Percentiles rank a stretch among this genome's conserved stretches.
phyloP scores from a whole-genome alignment of 1,284 basidiomycete genomes.

The Tylopilus sp. region DNA sequence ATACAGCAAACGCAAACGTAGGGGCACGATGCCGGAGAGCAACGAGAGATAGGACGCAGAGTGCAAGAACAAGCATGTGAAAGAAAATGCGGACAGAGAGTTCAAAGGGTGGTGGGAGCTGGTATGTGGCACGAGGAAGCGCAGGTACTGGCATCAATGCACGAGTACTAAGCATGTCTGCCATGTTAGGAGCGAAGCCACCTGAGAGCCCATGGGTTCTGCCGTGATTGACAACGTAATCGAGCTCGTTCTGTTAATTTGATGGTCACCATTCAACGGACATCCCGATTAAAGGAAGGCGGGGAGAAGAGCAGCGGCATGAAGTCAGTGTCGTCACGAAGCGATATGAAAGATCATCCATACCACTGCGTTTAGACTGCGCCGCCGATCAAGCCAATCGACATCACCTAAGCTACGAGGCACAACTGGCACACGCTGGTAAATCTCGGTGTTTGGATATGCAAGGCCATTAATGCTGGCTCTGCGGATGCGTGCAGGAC shows the following conservation, averaged over 20 bases:
- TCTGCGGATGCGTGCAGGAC: conserved; percentile 49
- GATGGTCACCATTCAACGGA: conserved; percentile 10
- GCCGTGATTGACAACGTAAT: conserved; percentile 47
- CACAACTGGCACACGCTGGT: conserved; percentile 36
- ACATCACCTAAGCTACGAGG: conserved; percentile 60
- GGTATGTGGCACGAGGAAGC: conserved; percentile 28
- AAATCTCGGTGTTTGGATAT: conserved; percentile 38
- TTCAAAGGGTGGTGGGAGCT: conserved; percentile 42
- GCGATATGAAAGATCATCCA: conserved; percentile 31
- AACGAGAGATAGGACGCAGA: conserved; percentile 53
- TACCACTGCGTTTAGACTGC: conserved; percentile 66
- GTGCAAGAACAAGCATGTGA: conserved; percentile 56
- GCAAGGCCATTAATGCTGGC: conserved; percentile 47
- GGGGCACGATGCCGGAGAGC: conserved; percentile 57
- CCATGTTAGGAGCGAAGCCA: conserved; percentile 48
- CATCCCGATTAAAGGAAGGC: conserved; percentile 1
- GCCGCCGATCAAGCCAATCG: conserved; percentile 69
- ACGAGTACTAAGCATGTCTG: conserved; percentile 46
- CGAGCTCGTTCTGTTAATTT: conserved; percentile 57
- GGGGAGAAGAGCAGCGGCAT: conserved; percentile 10
- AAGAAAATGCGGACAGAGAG: conserved; percentile 48
- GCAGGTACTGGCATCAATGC: conserved; percentile 36
- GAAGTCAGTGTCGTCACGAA: conserved; percentile 16
- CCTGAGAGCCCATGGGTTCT: conserved; percentile 43
- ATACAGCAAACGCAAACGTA: conserved; percentile 56